A percentile compares a stretch with the other conserved stretches of the same genome.
Conservation (phyloP, 2,329 filamentous ascomycete genomes). For the Cordyceps militaris region DNA sequence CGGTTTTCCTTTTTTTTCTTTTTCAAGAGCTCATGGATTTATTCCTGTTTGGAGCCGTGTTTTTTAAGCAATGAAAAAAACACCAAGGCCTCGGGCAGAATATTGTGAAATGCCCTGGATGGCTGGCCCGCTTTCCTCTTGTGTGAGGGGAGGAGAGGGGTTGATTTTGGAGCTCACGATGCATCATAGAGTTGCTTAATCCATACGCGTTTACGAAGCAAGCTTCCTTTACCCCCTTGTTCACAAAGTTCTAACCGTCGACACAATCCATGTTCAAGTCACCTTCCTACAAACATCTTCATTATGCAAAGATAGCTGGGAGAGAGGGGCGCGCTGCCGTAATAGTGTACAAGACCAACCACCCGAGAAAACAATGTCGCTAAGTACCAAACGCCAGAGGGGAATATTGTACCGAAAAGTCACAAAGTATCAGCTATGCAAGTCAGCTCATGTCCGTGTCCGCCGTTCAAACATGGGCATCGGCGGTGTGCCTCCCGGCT, state of each 20-base stretch:
- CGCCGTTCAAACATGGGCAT: slow-evolving; percentile 31
- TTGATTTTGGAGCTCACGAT: not conserved
- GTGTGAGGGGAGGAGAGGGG: not conserved
- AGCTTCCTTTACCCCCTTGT: not conserved
- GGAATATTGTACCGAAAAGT: not conserved
- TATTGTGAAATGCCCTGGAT: slow-evolving; percentile 54
- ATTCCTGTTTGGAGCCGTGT: slow-evolving; percentile 17
- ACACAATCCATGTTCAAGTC: not conserved
- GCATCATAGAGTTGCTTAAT: not conserved
- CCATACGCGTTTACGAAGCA: not conserved
- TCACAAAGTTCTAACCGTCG: not conserved
- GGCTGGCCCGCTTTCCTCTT: not conserved
- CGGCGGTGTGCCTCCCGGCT: slow-evolving; percentile 26
- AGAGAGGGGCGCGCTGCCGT: not conserved
- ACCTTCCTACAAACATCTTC: not conserved
- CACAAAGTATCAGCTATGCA: not conserved
- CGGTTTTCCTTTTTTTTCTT: too few relatives aligned
- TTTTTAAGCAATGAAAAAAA: too few relatives aligned
- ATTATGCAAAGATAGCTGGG: not conserved
- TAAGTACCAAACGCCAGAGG: slow-evolving; percentile 9
- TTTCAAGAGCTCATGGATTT: not conserved
- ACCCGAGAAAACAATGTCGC: slow-evolving; percentile 1
- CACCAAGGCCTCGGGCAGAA: slow-evolving; percentile 39
- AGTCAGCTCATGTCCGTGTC: slow-evolving; percentile 18
- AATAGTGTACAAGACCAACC: not conserved